phyloP scores from a whole-genome alignment of 1,139 yeast species.

The Nakaseomyces bracarensis region DNA sequence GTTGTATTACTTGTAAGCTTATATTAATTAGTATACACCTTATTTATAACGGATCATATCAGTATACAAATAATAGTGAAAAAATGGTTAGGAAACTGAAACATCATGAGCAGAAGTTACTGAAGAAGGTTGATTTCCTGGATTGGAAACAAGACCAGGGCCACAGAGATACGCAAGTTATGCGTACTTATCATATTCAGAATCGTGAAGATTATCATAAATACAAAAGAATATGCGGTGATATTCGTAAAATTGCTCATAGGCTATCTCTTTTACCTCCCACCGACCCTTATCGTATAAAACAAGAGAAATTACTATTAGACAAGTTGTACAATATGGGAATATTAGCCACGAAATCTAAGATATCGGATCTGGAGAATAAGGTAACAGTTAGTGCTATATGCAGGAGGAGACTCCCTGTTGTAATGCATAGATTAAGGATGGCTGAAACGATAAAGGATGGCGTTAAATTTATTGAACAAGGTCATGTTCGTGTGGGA shows the following conservation, averaged over 20 bases:
- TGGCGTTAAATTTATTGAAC: conserved; percentile 88
- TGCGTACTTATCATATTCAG: conserved; percentile 88
- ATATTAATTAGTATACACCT: too few species aligned
- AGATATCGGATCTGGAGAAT: conserved; percentile 87
- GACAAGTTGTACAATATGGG: conserved; percentile 90
- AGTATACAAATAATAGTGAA: too few species aligned
- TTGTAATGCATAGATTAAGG: conserved; percentile 86
- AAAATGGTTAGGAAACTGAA: conserved; percentile 84
- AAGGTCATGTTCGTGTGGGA: conserved; percentile 96
- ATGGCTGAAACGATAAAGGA: conserved; percentile 89
- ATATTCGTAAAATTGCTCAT: conserved; percentile 76
- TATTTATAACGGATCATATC: too few species aligned
- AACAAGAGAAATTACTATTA: conserved; percentile 77
- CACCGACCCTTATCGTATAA: conserved; percentile 72
- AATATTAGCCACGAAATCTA: conserved; percentile 70
- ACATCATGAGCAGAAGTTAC: conserved; percentile 89
- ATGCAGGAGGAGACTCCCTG: conserved; percentile 87
- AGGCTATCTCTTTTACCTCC: conserved; percentile 78
- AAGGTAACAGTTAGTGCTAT: conserved; percentile 86
- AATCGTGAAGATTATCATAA: conserved; percentile 93
- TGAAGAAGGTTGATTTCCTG: conserved; percentile 91
- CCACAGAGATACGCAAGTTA: conserved; percentile 90
- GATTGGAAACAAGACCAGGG: conserved; percentile 97
- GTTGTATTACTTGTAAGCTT: background rate
- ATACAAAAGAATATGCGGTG: conserved; percentile 87